These are phyloP conservation scores for Hypoxylon perforatum DNA, from an alignment of 495 filamentous ascomycete species.

Conservation along the genomic window DNA sequence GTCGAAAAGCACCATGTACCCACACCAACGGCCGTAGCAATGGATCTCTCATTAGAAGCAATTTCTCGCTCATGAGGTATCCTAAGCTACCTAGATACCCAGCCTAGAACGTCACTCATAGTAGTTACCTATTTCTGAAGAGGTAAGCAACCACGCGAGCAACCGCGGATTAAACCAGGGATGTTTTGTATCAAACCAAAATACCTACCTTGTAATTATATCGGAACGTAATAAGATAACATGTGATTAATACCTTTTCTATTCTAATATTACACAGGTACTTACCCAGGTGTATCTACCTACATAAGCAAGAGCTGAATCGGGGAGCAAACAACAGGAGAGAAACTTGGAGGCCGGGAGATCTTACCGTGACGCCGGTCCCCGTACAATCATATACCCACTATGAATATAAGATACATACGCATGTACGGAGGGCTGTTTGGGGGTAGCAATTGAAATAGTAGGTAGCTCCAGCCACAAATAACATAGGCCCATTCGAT, in stretches of 20 bases:
- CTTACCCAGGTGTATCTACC: no score
- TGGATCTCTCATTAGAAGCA: slow-evolving; percentile 15
- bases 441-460: not conserved
- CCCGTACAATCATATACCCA: no score
- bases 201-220: not conserved
- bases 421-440: not conserved
- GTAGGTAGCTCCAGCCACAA: no score
- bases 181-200: not conserved
- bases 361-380: not conserved
- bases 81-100: no score
- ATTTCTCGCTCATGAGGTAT: slow-evolving; percentile 1
- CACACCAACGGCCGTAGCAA: slow-evolving; percentile 31
- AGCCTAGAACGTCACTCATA: no score
- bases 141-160: not conserved
- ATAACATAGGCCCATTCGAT: no score
- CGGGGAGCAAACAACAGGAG: not conserved
- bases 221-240: no score
- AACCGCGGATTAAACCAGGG: no score
- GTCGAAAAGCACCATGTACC: not conserved
- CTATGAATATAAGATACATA: not conserved
- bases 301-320: not conserved
- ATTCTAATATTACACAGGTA: no score
- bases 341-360: not conserved
- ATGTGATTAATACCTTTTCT: no score
- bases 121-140: not conserved